Percentiles rank a stretch among this genome's conserved stretches.
Conservation (phyloP, 2,329 filamentous ascomycete species). For the Aspergillus sp. region DNA sequence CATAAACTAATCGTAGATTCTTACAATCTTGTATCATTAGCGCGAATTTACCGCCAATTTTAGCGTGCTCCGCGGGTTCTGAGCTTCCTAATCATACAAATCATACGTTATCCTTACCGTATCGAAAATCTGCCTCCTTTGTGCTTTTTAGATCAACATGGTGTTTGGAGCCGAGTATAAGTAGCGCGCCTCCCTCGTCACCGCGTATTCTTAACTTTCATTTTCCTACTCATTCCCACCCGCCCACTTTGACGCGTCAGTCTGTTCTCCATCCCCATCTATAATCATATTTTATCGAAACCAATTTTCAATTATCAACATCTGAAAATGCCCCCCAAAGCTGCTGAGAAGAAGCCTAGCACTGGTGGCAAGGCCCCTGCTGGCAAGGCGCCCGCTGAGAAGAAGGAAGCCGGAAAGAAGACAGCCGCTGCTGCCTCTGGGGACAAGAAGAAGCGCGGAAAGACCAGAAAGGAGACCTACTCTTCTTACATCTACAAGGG, state of each 20-base stretch:
- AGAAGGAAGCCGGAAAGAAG: slow-evolving; percentile 99
- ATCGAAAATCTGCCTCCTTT: slow-evolving; percentile 49
- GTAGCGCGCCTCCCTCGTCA: slow-evolving; percentile 43
- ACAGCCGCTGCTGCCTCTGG: slow-evolving; percentile 78
- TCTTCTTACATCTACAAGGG: slow-evolving; percentile 99
- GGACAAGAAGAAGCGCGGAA: slow-evolving; percentile 99
- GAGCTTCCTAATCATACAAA: slow-evolving; percentile 44
- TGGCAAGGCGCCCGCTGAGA: slow-evolving; percentile 81
- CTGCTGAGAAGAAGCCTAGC: slow-evolving; percentile 95
- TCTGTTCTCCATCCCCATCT: slow-evolving; percentile 22
- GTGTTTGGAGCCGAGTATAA: slow-evolving; percentile 46
- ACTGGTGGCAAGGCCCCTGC: slow-evolving; percentile 89
- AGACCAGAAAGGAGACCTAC: slow-evolving; percentile 99
- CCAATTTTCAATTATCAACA: slow-evolving; percentile 25
- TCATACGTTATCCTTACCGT: slow-evolving; percentile 44
- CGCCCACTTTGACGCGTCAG: slow-evolving; percentile 25
- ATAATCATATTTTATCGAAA: slow-evolving; percentile 22
- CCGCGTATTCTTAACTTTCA: slow-evolving; percentile 37
- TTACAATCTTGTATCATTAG: slow-evolving; percentile 21
- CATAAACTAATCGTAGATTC: slow-evolving; percentile 22
- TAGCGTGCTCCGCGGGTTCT: slow-evolving; percentile 22
- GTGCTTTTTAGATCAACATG: slow-evolving; percentile 46
- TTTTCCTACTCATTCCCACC: slow-evolving; percentile 36
- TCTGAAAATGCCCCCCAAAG: slow-evolving; percentile 91
- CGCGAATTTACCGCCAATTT: slow-evolving; percentile 15